Evolutionary conservation across 2,329 filamentous ascomycete genomes (phyloP).

Genomic region (Immersiporthe knoxdaviesiana): DNA sequence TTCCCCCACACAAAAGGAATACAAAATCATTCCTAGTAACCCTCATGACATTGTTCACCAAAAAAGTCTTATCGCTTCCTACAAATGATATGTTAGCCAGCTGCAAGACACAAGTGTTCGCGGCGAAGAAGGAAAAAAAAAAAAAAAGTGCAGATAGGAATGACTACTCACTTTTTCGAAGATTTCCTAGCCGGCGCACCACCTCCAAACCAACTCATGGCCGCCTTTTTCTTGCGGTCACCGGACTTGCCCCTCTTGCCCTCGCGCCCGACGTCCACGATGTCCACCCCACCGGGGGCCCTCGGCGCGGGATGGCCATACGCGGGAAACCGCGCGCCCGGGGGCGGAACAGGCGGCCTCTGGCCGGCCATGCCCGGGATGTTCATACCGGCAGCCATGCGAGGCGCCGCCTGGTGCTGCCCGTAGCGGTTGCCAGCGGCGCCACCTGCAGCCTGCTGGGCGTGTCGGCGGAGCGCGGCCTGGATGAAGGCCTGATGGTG

Average conservation of each 20-base stretch:
- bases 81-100: not conserved
- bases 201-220: slow-evolving; percentile 24
- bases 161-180: slow-evolving; percentile 38
- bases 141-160: not conserved
- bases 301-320: not conserved
- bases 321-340: not conserved
- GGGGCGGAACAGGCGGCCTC: not conserved
- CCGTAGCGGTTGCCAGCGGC: not conserved
- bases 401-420: not conserved
- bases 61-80: not conserved
- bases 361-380: not conserved
- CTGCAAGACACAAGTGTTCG: not conserved
- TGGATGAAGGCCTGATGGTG: not conserved
- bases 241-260: slow-evolving; percentile 37
- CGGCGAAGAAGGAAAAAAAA: too few relatives aligned
- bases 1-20: not conserved
- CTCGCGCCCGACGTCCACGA: slow-evolving; percentile 36
- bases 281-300: slow-evolving; percentile 22
- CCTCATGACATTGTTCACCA: not conserved
- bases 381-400: not conserved
- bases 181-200: slow-evolving; percentile 35
- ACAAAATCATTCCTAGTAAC: not conserved
- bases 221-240: slow-evolving; percentile 16
- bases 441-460: slow-evolving; percentile 8
- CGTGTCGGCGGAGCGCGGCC: not conserved